These are phyloP conservation scores for Sporothrix protearum DNA, from an alignment of 2,329 filamentous ascomycete species.

Conservation along the genomic window DNA sequence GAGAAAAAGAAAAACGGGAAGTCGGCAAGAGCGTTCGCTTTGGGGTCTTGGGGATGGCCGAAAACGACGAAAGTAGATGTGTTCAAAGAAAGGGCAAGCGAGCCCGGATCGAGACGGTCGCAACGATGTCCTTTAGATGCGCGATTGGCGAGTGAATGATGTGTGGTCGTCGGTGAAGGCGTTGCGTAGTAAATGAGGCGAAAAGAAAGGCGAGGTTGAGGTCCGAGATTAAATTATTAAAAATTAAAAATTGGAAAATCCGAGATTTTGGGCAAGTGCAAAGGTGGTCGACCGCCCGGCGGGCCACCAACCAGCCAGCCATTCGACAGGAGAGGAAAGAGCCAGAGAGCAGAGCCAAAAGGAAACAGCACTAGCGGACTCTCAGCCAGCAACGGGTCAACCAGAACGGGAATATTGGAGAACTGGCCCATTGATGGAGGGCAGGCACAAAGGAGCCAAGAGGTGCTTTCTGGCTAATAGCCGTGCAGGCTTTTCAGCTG, in stretches of 20 bases:
- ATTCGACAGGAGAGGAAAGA: conserved; percentile 7
- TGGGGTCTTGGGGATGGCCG: neutral
- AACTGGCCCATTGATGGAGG: neutral
- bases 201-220: conserved; percentile 4
- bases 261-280: conserved; percentile 19
- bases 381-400: neutral
- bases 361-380: neutral
- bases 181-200: neutral
- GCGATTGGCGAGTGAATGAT: neutral
- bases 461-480: neutral
- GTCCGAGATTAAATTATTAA: conserved; percentile 14
- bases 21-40: neutral
- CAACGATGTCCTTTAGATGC: neutral
- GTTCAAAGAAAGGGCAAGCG: neutral
- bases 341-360: neutral
- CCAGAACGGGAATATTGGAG: conserved; percentile 3
- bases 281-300: conserved; percentile 10
- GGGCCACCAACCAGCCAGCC: conserved; percentile 13
- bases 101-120: neutral
- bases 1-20: too few relatives aligned
- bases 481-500: conserved; percentile 11
- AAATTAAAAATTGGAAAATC: conserved; percentile 18
- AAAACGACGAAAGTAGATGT: neutral
- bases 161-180: neutral
- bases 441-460: conserved; percentile 1